Evolutionary conservation across 2,329 filamentous ascomycete genomes (phyloP).

Genomic region (Aspergillus jensenii): DNA sequence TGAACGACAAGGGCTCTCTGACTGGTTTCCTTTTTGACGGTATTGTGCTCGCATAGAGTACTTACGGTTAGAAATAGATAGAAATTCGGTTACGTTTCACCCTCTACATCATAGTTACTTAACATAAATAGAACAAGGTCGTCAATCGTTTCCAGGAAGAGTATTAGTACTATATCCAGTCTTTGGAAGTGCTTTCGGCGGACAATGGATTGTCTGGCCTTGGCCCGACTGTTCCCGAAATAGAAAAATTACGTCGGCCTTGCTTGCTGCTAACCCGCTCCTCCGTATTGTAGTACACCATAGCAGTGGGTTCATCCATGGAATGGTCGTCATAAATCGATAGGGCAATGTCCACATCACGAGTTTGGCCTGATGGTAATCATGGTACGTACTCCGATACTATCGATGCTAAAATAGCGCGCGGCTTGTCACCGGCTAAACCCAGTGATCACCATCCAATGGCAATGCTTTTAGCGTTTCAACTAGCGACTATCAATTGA

Average conservation of each 20-base stretch:
- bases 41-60: constrained; percentile 26
- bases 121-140: neutral
- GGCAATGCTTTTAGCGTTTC: neutral
- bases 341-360: neutral
- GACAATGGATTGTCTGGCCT: neutral
- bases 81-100: constrained; percentile 40
- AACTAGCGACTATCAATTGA: neutral
- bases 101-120: constrained; percentile 28
- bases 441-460: neutral
- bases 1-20: constrained; percentile 38
- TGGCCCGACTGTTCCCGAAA: neutral
- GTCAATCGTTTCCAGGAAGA: neutral
- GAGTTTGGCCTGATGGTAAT: neutral
- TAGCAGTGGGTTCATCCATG: neutral
- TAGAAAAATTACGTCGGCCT: neutral
- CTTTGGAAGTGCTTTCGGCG: neutral
- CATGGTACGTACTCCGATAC: neutral
- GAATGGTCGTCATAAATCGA: neutral
- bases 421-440: too few species aligned
- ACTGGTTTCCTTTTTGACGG: constrained; percentile 26
- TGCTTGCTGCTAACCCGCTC: neutral
- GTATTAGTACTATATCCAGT: neutral
- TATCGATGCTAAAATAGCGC: neutral
- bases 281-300: neutral
- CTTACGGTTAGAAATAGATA: constrained; percentile 23